Evolutionary conservation across 371 early-diverging fungal species (phyloP), one percentile per base, ranked within the genome.

Genomic region (Blakeslea trispora): DNA sequence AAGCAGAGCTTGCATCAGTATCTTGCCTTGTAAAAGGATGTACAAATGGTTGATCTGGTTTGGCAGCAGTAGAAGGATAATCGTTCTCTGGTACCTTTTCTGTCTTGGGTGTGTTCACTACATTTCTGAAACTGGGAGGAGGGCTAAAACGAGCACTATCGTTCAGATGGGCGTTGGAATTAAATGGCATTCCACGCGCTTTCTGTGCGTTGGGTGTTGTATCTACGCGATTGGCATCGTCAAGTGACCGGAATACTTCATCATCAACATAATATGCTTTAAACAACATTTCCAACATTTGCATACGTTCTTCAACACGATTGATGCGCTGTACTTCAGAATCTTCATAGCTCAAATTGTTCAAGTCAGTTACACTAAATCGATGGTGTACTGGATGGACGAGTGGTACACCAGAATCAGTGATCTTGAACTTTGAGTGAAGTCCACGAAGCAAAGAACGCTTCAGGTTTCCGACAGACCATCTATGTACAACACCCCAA

Each of bases 401-500:
- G 4, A 78, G 53, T 10, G 79, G 79, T 34, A 78, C 73, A 61
- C 74, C 73, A 7, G 75, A 62, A 17, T 72, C 64, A 10, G 65
- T 58, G 0, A 69, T 78, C 50, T 68, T 74, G 57, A 78, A 78
- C 17, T 71, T 73, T 11, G 45, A 44, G 19, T 69, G 67, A 6
- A 78, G 57, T 15, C 79, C 75, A 6, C 56, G 60, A 14, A 75
- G 52, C n/a, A 78, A 40, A 1, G 79, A 78, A 7, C 66, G 71
- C 44, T 69, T 72, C 63, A 73, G 69, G 45, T 69, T 70, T 46
- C 79, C 79, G 17, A 71, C 61, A 19, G 75, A 73, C 79, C 79
- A 78, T 43, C 79, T 67, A 28, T 78, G 79, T 2, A 78, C 72
- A 23, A 78, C 71, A 40, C 79, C 79, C 79, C 79, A 78, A 22